phyloP scores from a whole-genome alignment of 176 grass and related monocot species.

The Rhynchospora breviuscula region DNA sequence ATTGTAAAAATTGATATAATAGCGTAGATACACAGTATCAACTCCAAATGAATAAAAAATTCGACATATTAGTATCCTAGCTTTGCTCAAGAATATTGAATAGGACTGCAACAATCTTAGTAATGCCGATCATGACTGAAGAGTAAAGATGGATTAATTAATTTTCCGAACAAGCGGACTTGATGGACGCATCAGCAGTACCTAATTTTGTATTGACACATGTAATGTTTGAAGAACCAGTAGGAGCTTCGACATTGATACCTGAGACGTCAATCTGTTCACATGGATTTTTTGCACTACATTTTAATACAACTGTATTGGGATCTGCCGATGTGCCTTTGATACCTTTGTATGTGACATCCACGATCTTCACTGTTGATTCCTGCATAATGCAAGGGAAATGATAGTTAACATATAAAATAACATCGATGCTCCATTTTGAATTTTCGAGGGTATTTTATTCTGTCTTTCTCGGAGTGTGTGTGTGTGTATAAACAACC shows the following conservation, averaged over 20 bases:
- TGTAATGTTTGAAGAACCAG: constrained; percentile 42
- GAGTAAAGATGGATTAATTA: background rate
- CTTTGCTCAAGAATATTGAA: too few species aligned
- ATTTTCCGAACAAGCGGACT: background rate
- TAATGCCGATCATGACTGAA: background rate
- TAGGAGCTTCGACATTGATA: constrained; percentile 30
- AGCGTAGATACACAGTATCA: background rate
- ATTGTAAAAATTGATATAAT: background rate
- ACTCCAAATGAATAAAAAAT: background rate
- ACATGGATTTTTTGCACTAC: constrained; percentile 34
- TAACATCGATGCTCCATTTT: too few species aligned
- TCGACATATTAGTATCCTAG: background rate
- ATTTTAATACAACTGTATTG: constrained; percentile 38
- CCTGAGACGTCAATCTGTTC: constrained; percentile 34
- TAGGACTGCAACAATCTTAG: too few species aligned
- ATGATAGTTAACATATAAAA: background rate
- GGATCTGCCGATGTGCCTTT: constrained; percentile 39
- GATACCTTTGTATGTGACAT: constrained; percentile 50
- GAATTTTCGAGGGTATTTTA: too few species aligned
- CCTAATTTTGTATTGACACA: constrained; percentile 42
- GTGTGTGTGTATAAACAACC: too few species aligned
- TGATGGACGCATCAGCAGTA: constrained; percentile 12
- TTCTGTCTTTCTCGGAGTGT: too few species aligned
- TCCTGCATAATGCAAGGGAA: background rate
- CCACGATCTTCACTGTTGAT: constrained; percentile 27